phyloP scores from a whole-genome alignment of 345 rosid genomes.

The Capsella bursapastoris region DNA sequence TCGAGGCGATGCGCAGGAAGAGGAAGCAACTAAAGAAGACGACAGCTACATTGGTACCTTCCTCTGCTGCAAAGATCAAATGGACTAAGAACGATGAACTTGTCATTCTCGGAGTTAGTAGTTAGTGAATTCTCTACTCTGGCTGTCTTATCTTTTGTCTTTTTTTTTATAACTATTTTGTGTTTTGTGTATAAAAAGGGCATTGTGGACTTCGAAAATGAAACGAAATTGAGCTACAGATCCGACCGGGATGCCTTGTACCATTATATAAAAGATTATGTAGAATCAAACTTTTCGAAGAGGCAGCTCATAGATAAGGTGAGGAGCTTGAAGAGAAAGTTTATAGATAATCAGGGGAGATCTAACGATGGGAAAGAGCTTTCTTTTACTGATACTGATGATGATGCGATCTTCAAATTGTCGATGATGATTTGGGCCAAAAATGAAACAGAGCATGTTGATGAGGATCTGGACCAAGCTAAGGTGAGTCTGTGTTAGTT shows the following conservation, averaged over 20 bases:
- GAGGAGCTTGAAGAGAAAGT: slow-evolving; percentile 22
- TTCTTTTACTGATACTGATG: slow-evolving; percentile 16
- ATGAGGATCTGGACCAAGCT: slow-evolving; percentile 3
- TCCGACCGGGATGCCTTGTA: slow-evolving; percentile 19
- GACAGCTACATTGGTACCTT: background rate
- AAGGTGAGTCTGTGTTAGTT: slow-evolving; percentile 13
- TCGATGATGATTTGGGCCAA: slow-evolving; percentile 23
- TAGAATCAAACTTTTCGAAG: background rate
- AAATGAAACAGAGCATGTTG: background rate
- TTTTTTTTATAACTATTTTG: background rate
- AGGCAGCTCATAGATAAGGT: slow-evolving; percentile 26
- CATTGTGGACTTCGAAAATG: slow-evolving; percentile 22
- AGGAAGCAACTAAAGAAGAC: background rate
- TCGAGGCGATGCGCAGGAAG: background rate
- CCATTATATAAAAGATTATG: background rate
- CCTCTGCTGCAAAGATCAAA: background rate
- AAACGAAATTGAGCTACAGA: background rate
- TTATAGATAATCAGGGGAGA: background rate
- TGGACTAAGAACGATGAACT: slow-evolving; percentile 35
- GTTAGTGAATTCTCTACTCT: background rate
- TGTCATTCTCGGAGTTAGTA: slow-evolving; percentile 24
- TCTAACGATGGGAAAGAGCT: background rate
- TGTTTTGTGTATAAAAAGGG: slow-evolving; percentile 12
- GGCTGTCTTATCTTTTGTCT: background rate
- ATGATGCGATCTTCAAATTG: slow-evolving; percentile 13